Evolutionary conservation across 1,284 basidiomycete species (phyloP).

Genomic region (Rhodotorula sp.): DNA sequence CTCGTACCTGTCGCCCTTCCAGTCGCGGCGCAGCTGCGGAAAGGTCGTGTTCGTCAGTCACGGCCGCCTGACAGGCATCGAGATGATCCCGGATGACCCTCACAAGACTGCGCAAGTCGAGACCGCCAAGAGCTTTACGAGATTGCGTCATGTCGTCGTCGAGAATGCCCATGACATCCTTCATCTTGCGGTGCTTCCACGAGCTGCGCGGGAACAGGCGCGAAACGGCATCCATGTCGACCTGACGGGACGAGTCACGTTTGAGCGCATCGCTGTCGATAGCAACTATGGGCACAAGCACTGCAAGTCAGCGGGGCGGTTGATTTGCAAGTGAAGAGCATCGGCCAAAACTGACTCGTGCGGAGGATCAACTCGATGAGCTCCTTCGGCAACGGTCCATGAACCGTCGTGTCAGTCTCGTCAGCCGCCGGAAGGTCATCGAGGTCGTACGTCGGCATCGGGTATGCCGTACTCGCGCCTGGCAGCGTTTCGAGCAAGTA

Average conservation of each 20-base stretch:
- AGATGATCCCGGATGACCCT: not conserved
- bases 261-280: slow-evolving; percentile 38
- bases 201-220: slow-evolving; percentile 28
- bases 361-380: slow-evolving; percentile 40
- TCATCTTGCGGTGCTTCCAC: slow-evolving; percentile 28
- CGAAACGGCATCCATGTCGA: slow-evolving; percentile 30
- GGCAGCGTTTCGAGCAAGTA: slow-evolving; percentile 34
- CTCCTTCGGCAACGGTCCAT: slow-evolving; percentile 30
- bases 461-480: slow-evolving; percentile 5
- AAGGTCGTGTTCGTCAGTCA: too few relatives aligned
- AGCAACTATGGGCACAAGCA: slow-evolving; percentile 17
- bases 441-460: not conserved
- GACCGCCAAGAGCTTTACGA: slow-evolving; percentile 46
- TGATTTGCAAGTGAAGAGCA: too few relatives aligned
- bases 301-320: not conserved
- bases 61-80: too few relatives aligned
- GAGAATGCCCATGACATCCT: slow-evolving; percentile 44
- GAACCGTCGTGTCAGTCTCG: not conserved
- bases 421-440: too few relatives aligned
- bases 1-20: slow-evolving; percentile 48
- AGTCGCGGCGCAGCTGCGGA: slow-evolving; percentile 46
- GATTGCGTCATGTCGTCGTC: slow-evolving; percentile 45
- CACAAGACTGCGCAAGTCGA: slow-evolving; percentile 46
- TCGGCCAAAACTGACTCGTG: slow-evolving; percentile 23
- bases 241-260: slow-evolving; percentile 11